These are phyloP conservation scores for Moricandia moricandioides DNA, from an alignment of 345 rosid species.

Conservation along the genomic window DNA sequence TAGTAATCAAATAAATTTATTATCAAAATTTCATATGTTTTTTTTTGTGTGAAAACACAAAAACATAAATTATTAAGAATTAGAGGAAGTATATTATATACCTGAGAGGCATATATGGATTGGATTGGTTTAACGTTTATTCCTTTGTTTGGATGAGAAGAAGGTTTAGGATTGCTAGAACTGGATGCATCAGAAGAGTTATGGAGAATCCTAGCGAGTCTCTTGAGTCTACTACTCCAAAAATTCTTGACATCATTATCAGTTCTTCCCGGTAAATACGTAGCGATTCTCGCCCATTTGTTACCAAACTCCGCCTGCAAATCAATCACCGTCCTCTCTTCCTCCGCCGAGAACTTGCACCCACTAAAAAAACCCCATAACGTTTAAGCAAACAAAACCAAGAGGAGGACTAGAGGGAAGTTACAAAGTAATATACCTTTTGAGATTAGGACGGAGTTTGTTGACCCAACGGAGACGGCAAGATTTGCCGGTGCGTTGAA, in stretches of 20 bases:
- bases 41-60: no score
- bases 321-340: slow-evolving; percentile 85
- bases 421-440: slow-evolving; percentile 42
- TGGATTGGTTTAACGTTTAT: slow-evolving; percentile 14
- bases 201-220: slow-evolving; percentile 71
- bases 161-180: slow-evolving; percentile 29
- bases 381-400: neutral
- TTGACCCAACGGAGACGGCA: slow-evolving; percentile 99
- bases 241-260: slow-evolving; percentile 96
- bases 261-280: slow-evolving; percentile 75
- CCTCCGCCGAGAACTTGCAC: slow-evolving; percentile 85
- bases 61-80: no score
- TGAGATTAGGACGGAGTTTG: slow-evolving; percentile 90
- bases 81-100: no score
- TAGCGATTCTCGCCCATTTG: slow-evolving; percentile 95
- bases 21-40: no score
- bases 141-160: slow-evolving; percentile 11
- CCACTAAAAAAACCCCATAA: slow-evolving; percentile 42
- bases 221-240: slow-evolving; percentile 93
- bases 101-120: neutral
- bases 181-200: slow-evolving; percentile 44
- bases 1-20: no score
- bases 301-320: slow-evolving; percentile 80
- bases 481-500: slow-evolving; percentile 84
- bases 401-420: neutral